Evolutionary conservation across 2,329 filamentous ascomycete genomes (phyloP).

Genomic region (Hortaea werneckii): DNA sequence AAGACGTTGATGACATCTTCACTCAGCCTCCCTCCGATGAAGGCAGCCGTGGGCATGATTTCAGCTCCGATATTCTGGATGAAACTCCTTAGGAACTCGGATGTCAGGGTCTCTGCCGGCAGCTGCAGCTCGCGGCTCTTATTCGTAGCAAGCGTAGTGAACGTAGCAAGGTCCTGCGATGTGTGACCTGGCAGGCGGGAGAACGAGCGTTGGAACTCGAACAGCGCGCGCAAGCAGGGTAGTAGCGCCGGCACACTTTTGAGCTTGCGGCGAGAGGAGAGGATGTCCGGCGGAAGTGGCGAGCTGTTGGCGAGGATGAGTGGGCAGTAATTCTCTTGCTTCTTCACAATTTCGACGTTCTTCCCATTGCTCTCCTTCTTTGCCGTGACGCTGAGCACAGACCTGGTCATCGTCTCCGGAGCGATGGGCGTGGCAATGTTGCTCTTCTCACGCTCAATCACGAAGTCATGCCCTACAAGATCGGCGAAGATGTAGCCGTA

Average conservation of each 20-base stretch:
- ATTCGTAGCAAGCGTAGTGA: conserved; percentile 66
- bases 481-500: conserved; percentile 96
- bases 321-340: conserved; percentile 82
- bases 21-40: conserved; percentile 79
- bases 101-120: conserved; percentile 34
- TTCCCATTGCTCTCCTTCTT: conserved; percentile 57
- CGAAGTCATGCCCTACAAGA: conserved; percentile 79
- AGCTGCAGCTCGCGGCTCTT: conserved; percentile 59
- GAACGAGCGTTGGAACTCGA: conserved; percentile 60
- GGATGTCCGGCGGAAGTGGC: conserved; percentile 57
- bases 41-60: conserved; percentile 75
- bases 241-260: conserved; percentile 72
- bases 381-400: conserved; percentile 59
- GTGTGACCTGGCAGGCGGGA: conserved; percentile 38
- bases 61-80: conserved; percentile 78
- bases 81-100: conserved; percentile 68
- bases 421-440: conserved; percentile 50
- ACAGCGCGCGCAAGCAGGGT: conserved; percentile 78
- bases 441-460: conserved; percentile 73
- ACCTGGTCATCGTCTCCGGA: conserved; percentile 67
- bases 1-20: conserved; percentile 98
- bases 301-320: conserved; percentile 77
- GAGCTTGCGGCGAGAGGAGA: conserved; percentile 56
- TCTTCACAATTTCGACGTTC: conserved; percentile 75
- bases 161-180: conserved; percentile 59